These are phyloP conservation scores for Trichomonas vaginalis DNA, from an alignment of 208 protist genomes.

Conservation along the genomic window DNA sequence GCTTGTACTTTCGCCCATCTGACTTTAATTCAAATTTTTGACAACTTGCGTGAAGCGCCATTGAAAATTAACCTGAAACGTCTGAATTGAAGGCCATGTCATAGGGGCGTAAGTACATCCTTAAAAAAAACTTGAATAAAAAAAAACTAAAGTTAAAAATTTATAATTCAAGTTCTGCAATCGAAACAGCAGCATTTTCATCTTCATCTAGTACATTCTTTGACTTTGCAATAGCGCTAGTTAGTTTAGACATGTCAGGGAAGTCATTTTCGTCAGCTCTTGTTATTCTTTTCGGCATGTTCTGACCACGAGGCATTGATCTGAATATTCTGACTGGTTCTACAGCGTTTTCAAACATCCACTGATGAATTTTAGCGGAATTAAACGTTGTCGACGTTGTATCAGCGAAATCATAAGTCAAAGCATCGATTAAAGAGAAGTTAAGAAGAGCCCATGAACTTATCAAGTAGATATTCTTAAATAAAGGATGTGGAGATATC, in stretches of 20 bases:
- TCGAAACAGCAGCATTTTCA: not conserved
- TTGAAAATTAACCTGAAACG: too few relatives aligned
- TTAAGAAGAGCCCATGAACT: not conserved
- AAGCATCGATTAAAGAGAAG: not conserved
- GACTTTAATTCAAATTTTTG: too few relatives aligned
- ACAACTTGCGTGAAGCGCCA: too few relatives aligned
- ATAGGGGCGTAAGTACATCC: too few relatives aligned
- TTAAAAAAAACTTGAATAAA: too few relatives aligned
- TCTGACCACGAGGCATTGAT: not conserved
- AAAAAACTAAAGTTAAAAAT: too few relatives aligned
- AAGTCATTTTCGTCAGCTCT: not conserved
- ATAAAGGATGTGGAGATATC: not conserved
- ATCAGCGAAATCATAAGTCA: not conserved
- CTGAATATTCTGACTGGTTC: not conserved
- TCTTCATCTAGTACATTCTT: not conserved
- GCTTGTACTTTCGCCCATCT: too few relatives aligned
- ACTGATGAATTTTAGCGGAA: not conserved
- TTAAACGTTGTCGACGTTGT: not conserved
- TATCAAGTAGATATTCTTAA: not conserved
- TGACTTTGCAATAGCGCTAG: not conserved
- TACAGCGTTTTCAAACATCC: not conserved
- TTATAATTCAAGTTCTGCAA: not conserved
- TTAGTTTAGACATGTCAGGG: not conserved
- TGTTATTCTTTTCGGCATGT: not conserved
- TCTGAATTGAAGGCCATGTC: too few relatives aligned